Percentiles rank a stretch among this genome's conserved stretches.
Conservation (phyloP, 257 asterid species). For the Solanum ahanhuiri region DNA sequence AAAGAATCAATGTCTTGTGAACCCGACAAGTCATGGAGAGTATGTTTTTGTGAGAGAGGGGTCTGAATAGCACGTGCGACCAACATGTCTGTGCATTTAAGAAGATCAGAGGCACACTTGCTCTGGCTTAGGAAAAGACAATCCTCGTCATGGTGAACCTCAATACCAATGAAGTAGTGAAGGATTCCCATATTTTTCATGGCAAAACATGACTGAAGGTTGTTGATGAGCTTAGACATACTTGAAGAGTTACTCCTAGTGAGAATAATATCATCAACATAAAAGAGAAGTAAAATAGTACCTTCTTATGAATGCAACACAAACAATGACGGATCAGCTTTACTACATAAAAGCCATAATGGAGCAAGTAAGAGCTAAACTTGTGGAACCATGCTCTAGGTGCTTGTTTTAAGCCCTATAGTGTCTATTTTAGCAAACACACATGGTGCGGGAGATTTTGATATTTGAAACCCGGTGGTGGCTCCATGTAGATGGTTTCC, state of each 20-base stretch:
- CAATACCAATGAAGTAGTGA: background rate
- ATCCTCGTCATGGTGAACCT: background rate
- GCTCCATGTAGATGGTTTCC: background rate
- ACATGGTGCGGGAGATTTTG: background rate
- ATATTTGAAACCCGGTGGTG: background rate
- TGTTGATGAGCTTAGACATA: background rate
- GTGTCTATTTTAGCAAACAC: background rate
- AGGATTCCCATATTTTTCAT: background rate
- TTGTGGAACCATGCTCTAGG: background rate
- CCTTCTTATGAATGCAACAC: background rate
- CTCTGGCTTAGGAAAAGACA: background rate
- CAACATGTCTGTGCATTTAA: background rate
- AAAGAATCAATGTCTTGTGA: background rate
- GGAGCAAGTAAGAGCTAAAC: background rate
- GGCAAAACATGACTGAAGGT: background rate
- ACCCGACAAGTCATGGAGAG: background rate
- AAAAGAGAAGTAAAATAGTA: background rate
- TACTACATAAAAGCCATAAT: background rate
- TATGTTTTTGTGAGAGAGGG: background rate
- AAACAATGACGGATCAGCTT: background rate
- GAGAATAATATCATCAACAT: background rate
- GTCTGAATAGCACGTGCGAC: background rate
- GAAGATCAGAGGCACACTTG: background rate
- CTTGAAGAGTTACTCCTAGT: background rate
- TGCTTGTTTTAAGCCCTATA: background rate